Evolutionary conservation across 768 basidiomycete species (phyloP).

Genomic region (Leucocoprinus leucothites): DNA sequence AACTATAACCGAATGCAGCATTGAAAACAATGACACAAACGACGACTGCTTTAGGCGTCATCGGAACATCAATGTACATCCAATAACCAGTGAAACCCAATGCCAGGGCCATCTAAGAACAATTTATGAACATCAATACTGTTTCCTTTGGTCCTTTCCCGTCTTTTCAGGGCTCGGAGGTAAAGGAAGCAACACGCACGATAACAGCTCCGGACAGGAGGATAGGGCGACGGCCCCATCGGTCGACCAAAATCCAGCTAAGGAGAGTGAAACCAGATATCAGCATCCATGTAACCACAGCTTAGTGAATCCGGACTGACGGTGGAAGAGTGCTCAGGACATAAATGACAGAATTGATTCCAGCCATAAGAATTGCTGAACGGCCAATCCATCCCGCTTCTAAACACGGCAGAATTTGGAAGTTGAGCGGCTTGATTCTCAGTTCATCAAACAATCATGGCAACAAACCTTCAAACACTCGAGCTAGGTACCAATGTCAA

Average conservation of each 20-base stretch:
- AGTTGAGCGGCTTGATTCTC: conserved; percentile 7
- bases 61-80: conserved; percentile 86
- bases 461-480: conserved; percentile 83
- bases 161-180: not conserved
- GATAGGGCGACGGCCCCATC: conserved; percentile 86
- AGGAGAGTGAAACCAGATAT: conserved; percentile 11
- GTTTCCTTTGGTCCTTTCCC: no score
- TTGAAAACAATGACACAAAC: conserved; percentile 90
- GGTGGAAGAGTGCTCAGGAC: conserved; percentile 78
- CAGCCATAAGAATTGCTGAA: conserved; percentile 93
- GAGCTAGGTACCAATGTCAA: conserved; percentile 39
- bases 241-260: conserved; percentile 94
- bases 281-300: not conserved
- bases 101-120: conserved; percentile 71
- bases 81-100: conserved; percentile 86
- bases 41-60: conserved; percentile 87
- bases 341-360: conserved; percentile 86
- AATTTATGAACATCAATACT: not conserved
- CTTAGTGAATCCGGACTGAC: conserved; percentile 38
- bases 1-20: conserved; percentile 89
- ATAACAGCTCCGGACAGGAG: conserved; percentile 82
- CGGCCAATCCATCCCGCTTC: conserved; percentile 96
- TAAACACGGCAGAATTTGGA: conserved; percentile 24
- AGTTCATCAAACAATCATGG: not conserved
- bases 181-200: conserved; percentile 35